These are phyloP conservation scores for Leccinum variicolor DNA, from an alignment of 768 basidiomycete species.

Conservation along the genomic window DNA sequence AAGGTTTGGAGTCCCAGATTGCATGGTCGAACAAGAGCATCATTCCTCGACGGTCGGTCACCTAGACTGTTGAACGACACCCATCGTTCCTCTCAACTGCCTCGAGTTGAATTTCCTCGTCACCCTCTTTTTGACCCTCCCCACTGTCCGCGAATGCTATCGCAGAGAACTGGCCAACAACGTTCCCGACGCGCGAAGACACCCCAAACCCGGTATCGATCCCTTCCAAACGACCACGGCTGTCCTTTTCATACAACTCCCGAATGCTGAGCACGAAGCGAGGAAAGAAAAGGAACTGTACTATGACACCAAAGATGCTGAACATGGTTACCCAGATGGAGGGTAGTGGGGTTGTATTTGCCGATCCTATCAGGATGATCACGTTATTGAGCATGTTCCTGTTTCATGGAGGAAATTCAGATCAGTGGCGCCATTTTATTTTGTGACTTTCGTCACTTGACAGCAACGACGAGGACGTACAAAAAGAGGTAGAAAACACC, in stretches of 20 bases:
- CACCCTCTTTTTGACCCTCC: neutral
- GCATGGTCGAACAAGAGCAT: too few species aligned
- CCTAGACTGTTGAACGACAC: neutral
- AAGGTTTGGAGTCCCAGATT: too few species aligned
- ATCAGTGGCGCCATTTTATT: neutral
- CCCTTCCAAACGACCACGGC: neutral
- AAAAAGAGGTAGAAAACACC: neutral
- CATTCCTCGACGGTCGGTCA: too few species aligned
- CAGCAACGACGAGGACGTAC: neutral
- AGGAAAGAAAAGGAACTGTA: neutral
- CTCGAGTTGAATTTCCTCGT: neutral
- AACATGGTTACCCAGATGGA: neutral
- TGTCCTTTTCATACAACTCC: neutral
- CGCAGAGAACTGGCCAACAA: neutral
- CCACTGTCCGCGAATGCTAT: neutral
- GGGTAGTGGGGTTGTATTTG: neutral
- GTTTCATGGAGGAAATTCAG: neutral
- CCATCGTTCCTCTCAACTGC: neutral
- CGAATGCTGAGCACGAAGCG: neutral
- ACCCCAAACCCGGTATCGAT: neutral
- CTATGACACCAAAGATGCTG: accelerated
- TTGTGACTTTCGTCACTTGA: neutral
- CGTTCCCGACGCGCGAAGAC: neutral
- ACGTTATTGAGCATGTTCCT: neutral
- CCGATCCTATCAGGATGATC: neutral